Base-by-base conservation (phyloP, 1,284 basidiomycete genomes). In the Cutaneotrichosporon mucoides region DNA sequence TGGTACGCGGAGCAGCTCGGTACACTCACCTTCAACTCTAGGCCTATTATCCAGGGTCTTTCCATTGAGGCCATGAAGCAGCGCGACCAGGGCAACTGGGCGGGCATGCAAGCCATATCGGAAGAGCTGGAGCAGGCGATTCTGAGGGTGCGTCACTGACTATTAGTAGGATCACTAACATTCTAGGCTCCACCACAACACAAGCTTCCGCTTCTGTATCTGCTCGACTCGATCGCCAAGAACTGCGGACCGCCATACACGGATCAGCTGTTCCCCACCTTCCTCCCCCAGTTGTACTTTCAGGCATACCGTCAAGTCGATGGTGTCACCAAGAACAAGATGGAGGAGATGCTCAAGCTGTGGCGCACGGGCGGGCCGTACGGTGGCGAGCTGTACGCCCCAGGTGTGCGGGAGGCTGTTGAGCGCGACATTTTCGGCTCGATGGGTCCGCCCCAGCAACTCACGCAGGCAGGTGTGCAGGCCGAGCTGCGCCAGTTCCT, bases 161-260 rank as follows among this genome's bases (percentile, higher is more conserved):
- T 6, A 1, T 36, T 3, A 24, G 24, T 2, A 24, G 24, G 2
- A 24, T 3, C 2, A 24, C 24, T 24, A 24, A 24, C 24, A 24
- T 24, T 24, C 24, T 24, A 94, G 92, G 90, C 92, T n/a, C 86
- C 86, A n/a, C 86, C 89, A 11, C 87, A 86, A 79, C 88, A 90
- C 83, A 95, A 97, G 76, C 82, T 99, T 5, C 95, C 96, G 0
- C 84, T 90, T 0, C 90, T 98, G 68, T 99, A 99, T 76, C 84
- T 98, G 9, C 83, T 99, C 71, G 96, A 99, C 73, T 94, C 94
- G 13, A 93, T 99, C 62, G 90, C 89, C 53, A 97, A 97, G 79
- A 96, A 96, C 79, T 86, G 93, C 44, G 92, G 86, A 65, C 85
- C 89, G 47, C 92, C 92, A 11, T 97, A 95, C 78, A 89, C 90